These are phyloP conservation scores for Botrytis elliptica DNA, from an alignment of 2,329 filamentous ascomycete genomes.

Conservation along the genomic window DNA sequence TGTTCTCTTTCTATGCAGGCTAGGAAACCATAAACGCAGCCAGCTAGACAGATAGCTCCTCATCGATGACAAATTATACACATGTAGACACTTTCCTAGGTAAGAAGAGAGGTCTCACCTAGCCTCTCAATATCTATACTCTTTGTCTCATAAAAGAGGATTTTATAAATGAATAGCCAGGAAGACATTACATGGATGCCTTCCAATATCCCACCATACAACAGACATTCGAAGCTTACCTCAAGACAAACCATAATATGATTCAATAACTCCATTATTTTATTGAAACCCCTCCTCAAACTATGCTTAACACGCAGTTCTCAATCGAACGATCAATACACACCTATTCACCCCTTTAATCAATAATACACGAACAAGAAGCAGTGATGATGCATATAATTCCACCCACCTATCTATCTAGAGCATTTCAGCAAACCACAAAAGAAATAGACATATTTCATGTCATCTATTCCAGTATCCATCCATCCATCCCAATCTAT, in stretches of 20 bases:
- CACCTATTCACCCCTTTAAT: not conserved
- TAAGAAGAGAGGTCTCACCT: not conserved
- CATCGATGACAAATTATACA: not conserved
- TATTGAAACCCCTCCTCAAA: not conserved
- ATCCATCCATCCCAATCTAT: slow-evolving; percentile 8
- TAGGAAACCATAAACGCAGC: too few species aligned
- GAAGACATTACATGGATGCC: not conserved
- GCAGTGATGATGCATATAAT: not conserved
- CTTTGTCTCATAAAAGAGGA: not conserved
- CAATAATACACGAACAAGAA: not conserved
- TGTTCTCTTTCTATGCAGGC: too few species aligned
- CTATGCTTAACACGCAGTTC: not conserved
- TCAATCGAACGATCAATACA: too few species aligned
- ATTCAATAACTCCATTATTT: not conserved
- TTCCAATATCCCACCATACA: too few species aligned
- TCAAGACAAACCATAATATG: not conserved
- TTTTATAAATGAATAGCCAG: not conserved
- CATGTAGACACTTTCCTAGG: not conserved
- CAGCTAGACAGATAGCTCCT: not conserved
- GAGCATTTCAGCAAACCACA: not conserved
- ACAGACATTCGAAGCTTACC: not conserved
- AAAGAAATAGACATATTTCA: slow-evolving; percentile 3
- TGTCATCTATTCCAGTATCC: not conserved
- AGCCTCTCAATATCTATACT: not conserved
- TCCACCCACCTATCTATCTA: not conserved